Evolutionary conservation across 257 asterid genomes (phyloP), one percentile per base, ranked within the genome.

Genomic region (Mitragyna speciosa): DNA sequence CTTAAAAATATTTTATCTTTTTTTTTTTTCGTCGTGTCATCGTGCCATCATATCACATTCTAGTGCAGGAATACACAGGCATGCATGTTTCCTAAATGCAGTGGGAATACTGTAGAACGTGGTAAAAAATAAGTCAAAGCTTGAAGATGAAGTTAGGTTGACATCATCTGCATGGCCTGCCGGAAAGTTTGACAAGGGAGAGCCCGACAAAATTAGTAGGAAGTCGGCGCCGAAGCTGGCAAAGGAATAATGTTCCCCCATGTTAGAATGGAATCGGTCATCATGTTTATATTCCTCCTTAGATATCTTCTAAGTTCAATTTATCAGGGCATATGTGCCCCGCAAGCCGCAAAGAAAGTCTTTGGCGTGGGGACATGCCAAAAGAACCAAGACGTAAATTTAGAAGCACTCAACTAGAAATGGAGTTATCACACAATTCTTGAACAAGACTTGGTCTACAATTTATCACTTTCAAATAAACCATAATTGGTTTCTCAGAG

Each of bases 191-290:
- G 83, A 73, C 78, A 58, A 70, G 7, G 58, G 17, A 4, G 59
- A n/a, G 7, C 8, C 76, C 48, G 77, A 70, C 82, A 72, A 10
- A 49, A 63, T 64, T 14, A 64, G 6, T 65, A 64, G 59, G 74
- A 79, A 80, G 33, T 73, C 74, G 83, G 82, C 82, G 82, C 78
- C 82, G 41, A 71, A 70, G 47, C 41, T 6, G 71, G 65, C 48
- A 19, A 64, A 76, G 22, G 11, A 76, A 31, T 47, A 20, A 65
- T 19, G 22, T 6, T 15, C 2, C 5, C 6, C 14, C 70, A 2
- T 6, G 26, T 67, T 31, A 33, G 22, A 7, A 28, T 43, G 7
- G 7, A 3, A 4, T 64, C 0, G 70, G 70, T 28, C 41, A 64
- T 30, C 70, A 12, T 28, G 70, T 64, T 30, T 63, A n/a, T 26